Conservation (phyloP, 1,139 yeast genomes). For the Yamadazyma epiphylla region DNA sequence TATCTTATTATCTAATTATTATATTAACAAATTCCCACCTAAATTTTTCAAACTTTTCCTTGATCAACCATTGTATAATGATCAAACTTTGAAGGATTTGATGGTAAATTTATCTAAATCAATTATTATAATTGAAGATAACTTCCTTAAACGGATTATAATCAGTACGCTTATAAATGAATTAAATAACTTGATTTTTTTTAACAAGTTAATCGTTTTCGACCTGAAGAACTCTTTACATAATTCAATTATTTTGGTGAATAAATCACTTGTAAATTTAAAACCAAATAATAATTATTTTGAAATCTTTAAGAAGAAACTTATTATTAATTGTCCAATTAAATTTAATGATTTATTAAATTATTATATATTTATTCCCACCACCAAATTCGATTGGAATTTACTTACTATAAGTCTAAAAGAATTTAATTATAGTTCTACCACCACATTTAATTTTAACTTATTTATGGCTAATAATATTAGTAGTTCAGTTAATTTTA, state of each 20-base stretch:
- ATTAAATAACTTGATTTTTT: constrained; percentile 30
- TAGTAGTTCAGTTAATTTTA: constrained; percentile 11
- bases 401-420: constrained; percentile 35
- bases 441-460: constrained; percentile 7
- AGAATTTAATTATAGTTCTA: constrained; percentile 27
- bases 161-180: constrained; percentile 41
- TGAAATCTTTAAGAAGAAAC: constrained; percentile 39
- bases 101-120: constrained; percentile 28
- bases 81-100: constrained; percentile 13
- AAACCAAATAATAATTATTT: constrained; percentile 16
- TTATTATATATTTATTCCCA: constrained; percentile 38
- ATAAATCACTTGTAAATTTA: constrained; percentile 33
- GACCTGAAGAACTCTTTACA: constrained; percentile 41
- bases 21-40: constrained; percentile 33
- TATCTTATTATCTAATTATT: constrained; percentile 34
- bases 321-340: constrained; percentile 41
- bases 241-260: constrained; percentile 44
- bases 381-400: constrained; percentile 33
- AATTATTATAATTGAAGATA: constrained; percentile 17
- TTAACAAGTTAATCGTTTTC: constrained; percentile 28
- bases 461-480: constrained; percentile 9
- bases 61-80: constrained; percentile 16
- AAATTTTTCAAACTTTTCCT: constrained; percentile 30
- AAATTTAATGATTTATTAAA: constrained; percentile 43
- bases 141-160: constrained; percentile 31